phyloP scores from a whole-genome alignment of 768 basidiomycete genomes.

The Kwoniella europaea region DNA sequence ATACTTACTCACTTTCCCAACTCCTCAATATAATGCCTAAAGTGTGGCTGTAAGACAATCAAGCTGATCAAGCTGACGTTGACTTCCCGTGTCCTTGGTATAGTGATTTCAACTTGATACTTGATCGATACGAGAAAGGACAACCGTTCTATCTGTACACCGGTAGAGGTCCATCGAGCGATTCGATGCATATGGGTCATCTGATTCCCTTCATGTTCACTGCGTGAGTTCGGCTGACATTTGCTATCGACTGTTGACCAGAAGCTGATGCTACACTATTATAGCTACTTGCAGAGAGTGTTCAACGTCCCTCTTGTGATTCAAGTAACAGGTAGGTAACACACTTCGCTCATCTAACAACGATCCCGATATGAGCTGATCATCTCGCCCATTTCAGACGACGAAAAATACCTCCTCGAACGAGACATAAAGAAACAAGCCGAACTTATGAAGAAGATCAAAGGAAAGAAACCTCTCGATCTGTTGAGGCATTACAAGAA shows the following conservation, averaged over 20 bases:
- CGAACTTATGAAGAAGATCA: constrained; percentile 48
- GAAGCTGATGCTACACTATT: constrained; percentile 2
- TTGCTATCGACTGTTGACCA: neutral
- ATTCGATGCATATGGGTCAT: constrained; percentile 96
- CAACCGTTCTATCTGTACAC: constrained; percentile 99
- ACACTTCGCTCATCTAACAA: neutral
- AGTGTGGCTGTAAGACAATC: too few relatives aligned
- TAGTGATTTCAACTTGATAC: constrained; percentile 89
- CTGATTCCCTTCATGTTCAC: constrained; percentile 97
- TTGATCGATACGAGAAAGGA: constrained; percentile 93
- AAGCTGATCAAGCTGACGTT: neutral
- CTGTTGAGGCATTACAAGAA: constrained; percentile 78
- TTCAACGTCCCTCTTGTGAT: constrained; percentile 93
- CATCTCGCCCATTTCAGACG: constrained; percentile 63
- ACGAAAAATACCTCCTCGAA: constrained; percentile 99
- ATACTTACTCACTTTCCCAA: neutral
- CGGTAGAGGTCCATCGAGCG: constrained; percentile 92
- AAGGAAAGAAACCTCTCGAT: constrained; percentile 51
- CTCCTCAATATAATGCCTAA: neutral
- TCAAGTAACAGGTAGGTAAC: constrained; percentile 80
- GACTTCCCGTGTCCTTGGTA: too few relatives aligned
- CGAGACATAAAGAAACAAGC: constrained; percentile 63
- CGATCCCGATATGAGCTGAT: neutral
- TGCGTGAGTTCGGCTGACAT: constrained; percentile 66
- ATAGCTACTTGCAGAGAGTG: constrained; percentile 93